Evolutionary conservation across 1,139 yeast species (phyloP).

Genomic region (Protomyces lactucae-debilis): DNA sequence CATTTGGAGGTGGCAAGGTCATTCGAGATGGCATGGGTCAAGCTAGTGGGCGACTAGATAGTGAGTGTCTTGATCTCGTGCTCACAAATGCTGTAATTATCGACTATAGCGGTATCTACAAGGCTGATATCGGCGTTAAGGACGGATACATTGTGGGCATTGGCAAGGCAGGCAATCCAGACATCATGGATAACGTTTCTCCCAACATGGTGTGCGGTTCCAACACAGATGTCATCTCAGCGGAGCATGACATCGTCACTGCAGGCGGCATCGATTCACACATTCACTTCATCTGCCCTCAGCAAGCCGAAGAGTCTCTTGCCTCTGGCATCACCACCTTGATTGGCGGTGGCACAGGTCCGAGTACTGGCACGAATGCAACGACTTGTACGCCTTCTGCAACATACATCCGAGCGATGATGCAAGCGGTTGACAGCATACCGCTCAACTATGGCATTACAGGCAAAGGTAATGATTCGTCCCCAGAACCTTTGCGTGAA

Average conservation of each 20-base stretch:
- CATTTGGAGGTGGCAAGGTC: constrained; percentile 30
- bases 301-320: constrained; percentile 28
- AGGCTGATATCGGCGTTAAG: constrained; percentile 30
- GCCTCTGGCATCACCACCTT: constrained; percentile 30
- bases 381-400: constrained; percentile 30
- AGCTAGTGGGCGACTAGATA: constrained; percentile 23
- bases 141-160: constrained; percentile 27
- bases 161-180: constrained; percentile 30
- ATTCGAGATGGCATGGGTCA: constrained; percentile 31
- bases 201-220: constrained; percentile 27
- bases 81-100: constrained; percentile 28
- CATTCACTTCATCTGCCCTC: constrained; percentile 30
- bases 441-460: constrained; percentile 30
- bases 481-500: constrained; percentile 18
- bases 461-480: constrained; percentile 29
- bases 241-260: constrained; percentile 28
- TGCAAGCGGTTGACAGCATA: constrained; percentile 25
- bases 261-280: constrained; percentile 29
- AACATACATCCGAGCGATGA: constrained; percentile 20
- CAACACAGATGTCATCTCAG: constrained; percentile 29
- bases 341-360: constrained; percentile 31
- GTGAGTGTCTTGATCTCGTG: constrained; percentile 26
- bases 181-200: constrained; percentile 27
- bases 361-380: constrained; percentile 30
- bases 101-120: constrained; percentile 29